Base-by-base conservation (phyloP, 495 filamentous ascomycete genomes). In the Staphylotrichum tortipilum region DNA sequence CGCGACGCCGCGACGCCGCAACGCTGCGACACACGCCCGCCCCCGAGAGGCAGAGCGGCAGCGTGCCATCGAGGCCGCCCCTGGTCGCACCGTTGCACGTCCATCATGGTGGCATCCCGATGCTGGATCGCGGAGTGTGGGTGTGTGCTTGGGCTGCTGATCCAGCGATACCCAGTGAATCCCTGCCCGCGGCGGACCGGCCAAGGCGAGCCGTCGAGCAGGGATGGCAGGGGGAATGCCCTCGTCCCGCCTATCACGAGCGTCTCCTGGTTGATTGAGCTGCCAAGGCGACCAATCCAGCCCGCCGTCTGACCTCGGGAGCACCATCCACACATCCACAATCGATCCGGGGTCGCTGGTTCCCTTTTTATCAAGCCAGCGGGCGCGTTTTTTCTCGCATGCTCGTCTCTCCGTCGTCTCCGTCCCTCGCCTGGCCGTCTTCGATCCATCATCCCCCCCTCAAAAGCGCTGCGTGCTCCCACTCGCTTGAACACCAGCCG, bases 381-480 rank as follows among this genome's bases (percentile, higher is more conserved):
- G 26, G 6, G 51, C 56, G 48, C 42, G 51, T 47, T 55, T 52
- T 52, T 44, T 47, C 35, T 52, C 43, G 22, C 18, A 18, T 44
- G 36, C 54, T 39, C 18, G 48, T 45, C 46, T 5, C 6, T 28
- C 10, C 6, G 21, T 47, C 42, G n/a, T 40, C 29, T 31, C 48
- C 14, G 44, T n/a, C 44, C 18, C 49, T 45, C 46, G 26, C 6
- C 10, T 28, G 26, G 21, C 45, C 42, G n/a, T 40, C 29, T 31
- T 50, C 14, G 44, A 54, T 43, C 51, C 40, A 53, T 46, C 47
- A 23, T 44, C 10, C 26, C n/a, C 21, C 40, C 29, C 30, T 44
- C 49, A n/a, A n/a, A 44, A 46, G 45, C 46, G 35, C 45, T 55
- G 49, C 42, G 55, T 60, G 54, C 58, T 58, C 40, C 50, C 63